phyloP scores from a whole-genome alignment of 148 eudicot species.

The Vaccinium darrowii region DNA sequence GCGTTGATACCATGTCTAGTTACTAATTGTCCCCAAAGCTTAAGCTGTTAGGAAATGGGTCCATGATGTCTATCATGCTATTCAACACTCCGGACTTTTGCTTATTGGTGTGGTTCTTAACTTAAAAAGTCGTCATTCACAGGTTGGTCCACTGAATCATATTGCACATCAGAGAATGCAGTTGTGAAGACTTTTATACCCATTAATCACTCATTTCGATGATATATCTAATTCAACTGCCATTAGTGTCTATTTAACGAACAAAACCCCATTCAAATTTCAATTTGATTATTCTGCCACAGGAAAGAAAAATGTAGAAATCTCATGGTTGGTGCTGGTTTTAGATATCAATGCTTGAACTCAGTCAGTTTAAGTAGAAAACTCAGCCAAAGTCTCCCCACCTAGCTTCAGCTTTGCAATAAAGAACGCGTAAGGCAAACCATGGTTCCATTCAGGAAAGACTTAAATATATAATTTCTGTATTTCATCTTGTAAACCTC shows the following conservation, averaged over 20 bases:
- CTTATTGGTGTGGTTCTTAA: neutral
- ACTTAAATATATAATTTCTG: neutral
- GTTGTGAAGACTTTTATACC: neutral
- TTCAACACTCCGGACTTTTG: neutral
- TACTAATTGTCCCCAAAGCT: too few species aligned
- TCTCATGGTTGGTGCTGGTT: neutral
- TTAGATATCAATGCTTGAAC: neutral
- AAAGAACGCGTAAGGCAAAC: neutral
- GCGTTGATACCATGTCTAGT: too few species aligned
- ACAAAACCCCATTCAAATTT: conserved; percentile 3
- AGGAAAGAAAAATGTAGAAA: neutral
- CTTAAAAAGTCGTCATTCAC: neutral
- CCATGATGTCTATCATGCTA: too few species aligned
- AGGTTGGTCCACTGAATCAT: neutral
- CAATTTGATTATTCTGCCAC: neutral
- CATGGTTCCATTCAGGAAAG: neutral
- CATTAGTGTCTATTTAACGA: neutral
- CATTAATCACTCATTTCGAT: neutral
- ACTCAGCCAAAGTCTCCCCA: neutral
- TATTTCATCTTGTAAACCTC: neutral
- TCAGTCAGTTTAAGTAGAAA: neutral
- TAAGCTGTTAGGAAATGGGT: too few species aligned
- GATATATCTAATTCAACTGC: neutral
- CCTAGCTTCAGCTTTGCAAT: neutral
- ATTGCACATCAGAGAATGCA: neutral